Evolutionary conservation across 441 rosid species (phyloP).

Genomic region (Codiaeum variegatum): DNA sequence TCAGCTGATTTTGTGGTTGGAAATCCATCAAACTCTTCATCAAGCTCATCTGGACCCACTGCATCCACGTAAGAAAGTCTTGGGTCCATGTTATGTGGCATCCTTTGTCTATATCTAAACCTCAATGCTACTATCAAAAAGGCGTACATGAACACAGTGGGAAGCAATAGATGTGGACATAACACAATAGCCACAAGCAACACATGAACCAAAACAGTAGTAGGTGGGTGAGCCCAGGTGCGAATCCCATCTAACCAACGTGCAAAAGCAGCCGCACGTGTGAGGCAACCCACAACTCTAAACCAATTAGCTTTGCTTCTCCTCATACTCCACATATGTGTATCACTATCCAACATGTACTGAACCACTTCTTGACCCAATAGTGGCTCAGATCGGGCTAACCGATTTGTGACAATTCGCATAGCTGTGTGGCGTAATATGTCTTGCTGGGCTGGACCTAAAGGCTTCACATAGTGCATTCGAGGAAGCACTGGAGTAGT

Average conservation of each 20-base stretch:
- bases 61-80: slow-evolving; percentile 33
- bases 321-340: slow-evolving; percentile 53
- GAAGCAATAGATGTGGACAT: slow-evolving; percentile 33
- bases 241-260: slow-evolving; percentile 38
- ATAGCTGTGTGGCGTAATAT: slow-evolving; percentile 29
- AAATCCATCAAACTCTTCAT: slow-evolving; percentile 45
- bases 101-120: slow-evolving; percentile 35
- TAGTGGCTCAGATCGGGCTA: slow-evolving; percentile 36
- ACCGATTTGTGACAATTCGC: slow-evolving; percentile 18
- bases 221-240: slow-evolving; percentile 42
- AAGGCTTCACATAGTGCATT: slow-evolving; percentile 28
- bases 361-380: slow-evolving; percentile 56
- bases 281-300: slow-evolving; percentile 33
- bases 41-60: slow-evolving; percentile 32
- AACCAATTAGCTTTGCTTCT: slow-evolving; percentile 51
- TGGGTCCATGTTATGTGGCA: slow-evolving; percentile 36
- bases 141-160: slow-evolving; percentile 29
- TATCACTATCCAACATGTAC: slow-evolving; percentile 48
- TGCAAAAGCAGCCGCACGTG: slow-evolving; percentile 28
- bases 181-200: slow-evolving; percentile 31
- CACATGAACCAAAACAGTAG: slow-evolving; percentile 28
- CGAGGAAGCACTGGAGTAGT: slow-evolving; percentile 27
- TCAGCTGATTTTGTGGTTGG: slow-evolving; percentile 32
- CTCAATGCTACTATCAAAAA: slow-evolving; percentile 28
- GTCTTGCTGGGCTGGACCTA: slow-evolving; percentile 26